Percentiles rank a stretch among this genome's conserved stretches.
Evolutionary conservation across 164 flowering plant genomes (phyloP).

Genomic region (Taxillus chinensis): DNA sequence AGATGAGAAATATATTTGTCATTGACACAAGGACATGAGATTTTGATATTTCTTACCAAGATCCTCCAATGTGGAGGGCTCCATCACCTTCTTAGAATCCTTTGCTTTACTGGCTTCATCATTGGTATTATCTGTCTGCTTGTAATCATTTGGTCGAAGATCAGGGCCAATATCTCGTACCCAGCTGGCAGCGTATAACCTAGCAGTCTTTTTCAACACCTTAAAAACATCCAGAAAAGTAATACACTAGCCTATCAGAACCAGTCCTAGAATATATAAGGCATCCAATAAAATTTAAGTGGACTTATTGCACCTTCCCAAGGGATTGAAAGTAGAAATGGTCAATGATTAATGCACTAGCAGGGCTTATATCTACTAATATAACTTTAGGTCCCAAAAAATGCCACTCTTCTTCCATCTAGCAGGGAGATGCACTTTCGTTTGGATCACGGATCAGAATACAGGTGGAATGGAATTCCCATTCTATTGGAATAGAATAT

Average conservation of each 20-base stretch:
- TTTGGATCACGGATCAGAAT: no score
- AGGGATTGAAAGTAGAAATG: no score
- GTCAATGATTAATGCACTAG: no score
- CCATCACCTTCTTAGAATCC: conserved; percentile 25
- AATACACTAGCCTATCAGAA: neutral
- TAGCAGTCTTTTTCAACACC: conserved; percentile 48
- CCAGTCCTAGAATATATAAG: neutral
- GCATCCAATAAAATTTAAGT: neutral
- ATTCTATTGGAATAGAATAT: no score
- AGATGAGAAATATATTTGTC: neutral
- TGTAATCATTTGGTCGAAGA: conserved; percentile 63
- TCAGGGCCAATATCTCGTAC: conserved; percentile 44
- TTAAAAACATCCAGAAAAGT: conserved; percentile 7
- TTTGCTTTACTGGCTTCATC: neutral
- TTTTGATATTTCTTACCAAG: conserved; percentile 40
- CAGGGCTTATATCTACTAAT: no score
- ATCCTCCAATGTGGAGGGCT: conserved; percentile 74
- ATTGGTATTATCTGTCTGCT: conserved; percentile 16
- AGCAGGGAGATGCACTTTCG: no score
- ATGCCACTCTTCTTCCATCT: no score
- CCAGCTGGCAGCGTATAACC: neutral
- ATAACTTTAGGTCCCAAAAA: no score
- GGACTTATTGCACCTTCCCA: neutral
- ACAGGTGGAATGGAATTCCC: no score
- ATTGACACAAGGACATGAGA: neutral